Conservation (phyloP, 345 rosid genomes). For the Eucalyptus marginata region DNA sequence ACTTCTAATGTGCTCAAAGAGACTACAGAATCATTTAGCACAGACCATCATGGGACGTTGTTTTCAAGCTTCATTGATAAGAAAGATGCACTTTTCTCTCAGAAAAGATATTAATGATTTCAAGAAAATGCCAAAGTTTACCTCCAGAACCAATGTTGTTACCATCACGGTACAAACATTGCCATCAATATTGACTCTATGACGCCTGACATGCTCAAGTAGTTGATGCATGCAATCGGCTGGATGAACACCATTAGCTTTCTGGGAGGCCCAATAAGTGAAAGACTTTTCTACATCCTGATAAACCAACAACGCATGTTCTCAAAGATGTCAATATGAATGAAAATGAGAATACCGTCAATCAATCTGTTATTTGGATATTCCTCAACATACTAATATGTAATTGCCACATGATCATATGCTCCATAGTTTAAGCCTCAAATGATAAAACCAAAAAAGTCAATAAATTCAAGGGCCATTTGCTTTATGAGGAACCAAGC, state of each 20-base stretch:
- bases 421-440: neutral
- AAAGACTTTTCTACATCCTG: conserved; percentile 10
- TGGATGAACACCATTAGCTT: conserved; percentile 6
- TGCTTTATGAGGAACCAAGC: neutral
- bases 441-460: neutral
- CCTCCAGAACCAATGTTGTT: conserved; percentile 21
- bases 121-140: neutral
- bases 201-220: conserved; percentile 16
- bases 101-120: neutral
- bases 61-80: neutral
- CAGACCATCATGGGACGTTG: neutral
- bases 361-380: neutral
- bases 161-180: conserved; percentile 20
- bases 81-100: neutral
- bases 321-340: neutral
- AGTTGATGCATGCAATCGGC: conserved; percentile 15
- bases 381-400: neutral
- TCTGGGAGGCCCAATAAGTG: conserved; percentile 3
- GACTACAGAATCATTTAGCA: neutral
- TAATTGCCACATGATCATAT: neutral
- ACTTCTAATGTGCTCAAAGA: neutral
- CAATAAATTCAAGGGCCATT: neutral
- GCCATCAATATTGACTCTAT: conserved; percentile 17
- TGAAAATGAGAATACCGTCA: neutral
- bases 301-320: neutral